Percentiles rank a stretch among this genome's conserved stretches.
Evolutionary conservation across 331 rosid species (phyloP).

Genomic region (Spiraea crenata): DNA sequence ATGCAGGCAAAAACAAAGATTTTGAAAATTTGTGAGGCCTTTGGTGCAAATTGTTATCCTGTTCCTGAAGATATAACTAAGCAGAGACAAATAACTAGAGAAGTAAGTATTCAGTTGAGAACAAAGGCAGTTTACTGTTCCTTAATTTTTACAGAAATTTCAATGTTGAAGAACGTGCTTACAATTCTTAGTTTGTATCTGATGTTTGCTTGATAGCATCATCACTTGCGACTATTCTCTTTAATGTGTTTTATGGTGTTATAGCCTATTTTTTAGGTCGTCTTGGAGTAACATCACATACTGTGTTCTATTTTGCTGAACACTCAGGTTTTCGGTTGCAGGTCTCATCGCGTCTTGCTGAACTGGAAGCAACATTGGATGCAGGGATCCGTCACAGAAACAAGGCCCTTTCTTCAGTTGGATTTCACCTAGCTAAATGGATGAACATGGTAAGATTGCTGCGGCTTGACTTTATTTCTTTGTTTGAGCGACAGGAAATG

Average conservation of each 20-base stretch:
- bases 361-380: conserved; percentile 86
- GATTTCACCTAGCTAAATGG: conserved; percentile 77
- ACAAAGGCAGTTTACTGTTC: conserved; percentile 1
- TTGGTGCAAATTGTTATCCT: conserved; percentile 96
- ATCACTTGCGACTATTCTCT: background rate
- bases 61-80: conserved; percentile 91
- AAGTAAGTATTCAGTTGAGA: conserved; percentile 51
- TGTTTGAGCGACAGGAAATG: conserved; percentile 19
- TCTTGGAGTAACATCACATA: background rate
- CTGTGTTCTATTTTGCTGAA: conserved; percentile 2
- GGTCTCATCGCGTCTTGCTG: conserved; percentile 89
- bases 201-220: background rate
- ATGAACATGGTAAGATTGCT: conserved; percentile 69
- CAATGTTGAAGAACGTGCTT: conserved; percentile 3
- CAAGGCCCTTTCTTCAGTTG: conserved; percentile 78
- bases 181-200: background rate
- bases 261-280: background rate
- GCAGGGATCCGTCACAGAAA: conserved; percentile 90
- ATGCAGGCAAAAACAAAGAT: conserved; percentile 91
- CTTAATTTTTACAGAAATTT: background rate
- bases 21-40: conserved; percentile 95
- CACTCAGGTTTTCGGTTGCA: conserved; percentile 31
- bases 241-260: background rate
- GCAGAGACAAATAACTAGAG: conserved; percentile 90
- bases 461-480: conserved; percentile 20